phyloP scores from a whole-genome alignment of 1,284 basidiomycete genomes.

The Nidula niveotomentosa region DNA sequence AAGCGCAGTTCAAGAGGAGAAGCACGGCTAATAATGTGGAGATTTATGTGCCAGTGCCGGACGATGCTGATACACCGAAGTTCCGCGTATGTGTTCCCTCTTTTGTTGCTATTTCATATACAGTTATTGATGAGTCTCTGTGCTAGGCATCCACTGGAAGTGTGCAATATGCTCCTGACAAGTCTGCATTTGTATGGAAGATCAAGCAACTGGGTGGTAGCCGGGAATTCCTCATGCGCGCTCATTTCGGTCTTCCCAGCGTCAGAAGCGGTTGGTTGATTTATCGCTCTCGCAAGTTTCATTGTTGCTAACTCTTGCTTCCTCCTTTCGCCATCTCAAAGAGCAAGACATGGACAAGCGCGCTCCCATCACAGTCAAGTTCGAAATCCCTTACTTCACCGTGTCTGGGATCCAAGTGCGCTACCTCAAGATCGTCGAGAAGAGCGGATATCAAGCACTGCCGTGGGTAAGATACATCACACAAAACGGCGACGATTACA shows the following conservation, averaged over 20 bases:
- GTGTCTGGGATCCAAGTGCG: conserved; percentile 96
- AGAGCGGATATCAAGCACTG: conserved; percentile 94
- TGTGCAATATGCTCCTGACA: conserved; percentile 95
- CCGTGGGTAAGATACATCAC: conserved; percentile 95
- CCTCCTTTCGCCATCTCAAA: conserved; percentile 20
- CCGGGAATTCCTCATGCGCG: conserved; percentile 93
- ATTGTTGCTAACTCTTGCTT: not conserved
- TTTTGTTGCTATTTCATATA: not conserved
- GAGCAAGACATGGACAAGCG: conserved; percentile 88
- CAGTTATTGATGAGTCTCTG: not conserved
- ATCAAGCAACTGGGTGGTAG: conserved; percentile 95
- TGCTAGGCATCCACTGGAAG: conserved; percentile 83
- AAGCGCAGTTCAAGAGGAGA: conserved; percentile 96
- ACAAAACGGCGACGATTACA: conserved; percentile 96
- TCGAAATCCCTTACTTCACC: conserved; percentile 98
- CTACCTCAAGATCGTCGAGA: conserved; percentile 96
- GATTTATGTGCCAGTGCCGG: conserved; percentile 96
- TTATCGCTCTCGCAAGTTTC: not conserved
- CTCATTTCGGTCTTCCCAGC: conserved; percentile 92
- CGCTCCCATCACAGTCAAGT: conserved; percentile 95
- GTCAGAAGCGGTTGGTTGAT: conserved; percentile 74
- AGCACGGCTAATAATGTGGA: conserved; percentile 99
- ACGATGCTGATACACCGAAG: conserved; percentile 98
- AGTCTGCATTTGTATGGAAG: conserved; percentile 97
- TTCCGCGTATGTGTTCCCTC: conserved; percentile 71